Evolutionary conservation across 108 stramenopile species (phyloP).

Genomic region (Cyclotella baltica): DNA sequence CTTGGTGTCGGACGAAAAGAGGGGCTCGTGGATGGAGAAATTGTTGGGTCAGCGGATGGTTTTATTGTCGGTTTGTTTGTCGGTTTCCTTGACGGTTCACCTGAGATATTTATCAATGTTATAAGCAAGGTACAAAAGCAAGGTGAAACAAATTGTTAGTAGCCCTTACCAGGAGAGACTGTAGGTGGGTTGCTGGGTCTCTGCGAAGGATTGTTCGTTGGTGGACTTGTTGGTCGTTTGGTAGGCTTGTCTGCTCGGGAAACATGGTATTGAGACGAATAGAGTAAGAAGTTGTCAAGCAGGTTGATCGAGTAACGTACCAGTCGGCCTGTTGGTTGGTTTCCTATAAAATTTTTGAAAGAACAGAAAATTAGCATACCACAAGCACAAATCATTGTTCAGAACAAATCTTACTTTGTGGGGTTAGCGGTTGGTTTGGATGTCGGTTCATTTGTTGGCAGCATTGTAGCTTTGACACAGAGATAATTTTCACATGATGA

Average conservation of each 20-base stretch:
- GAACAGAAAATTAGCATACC: not conserved
- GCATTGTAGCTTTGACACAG: not conserved
- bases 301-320: not conserved
- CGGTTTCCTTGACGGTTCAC: not conserved
- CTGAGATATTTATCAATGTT: not conserved
- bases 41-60: not conserved
- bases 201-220: not conserved
- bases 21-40: not conserved
- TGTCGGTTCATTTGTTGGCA: not conserved
- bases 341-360: not conserved
- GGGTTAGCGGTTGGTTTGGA: not conserved
- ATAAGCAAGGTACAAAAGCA: not conserved
- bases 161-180: not conserved
- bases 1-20: too few relatives aligned
- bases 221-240: not conserved
- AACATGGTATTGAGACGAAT: not conserved
- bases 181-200: not conserved
- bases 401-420: not conserved
- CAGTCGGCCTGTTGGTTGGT: not conserved
- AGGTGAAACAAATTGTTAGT: not conserved
- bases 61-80: not conserved
- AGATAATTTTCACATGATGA: too few relatives aligned
- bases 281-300: not conserved
- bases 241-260: constrained; percentile 1
- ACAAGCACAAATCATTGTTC: too few relatives aligned